Conservation (phyloP, 768 basidiomycete species). For the Vararia minispora region DNA sequence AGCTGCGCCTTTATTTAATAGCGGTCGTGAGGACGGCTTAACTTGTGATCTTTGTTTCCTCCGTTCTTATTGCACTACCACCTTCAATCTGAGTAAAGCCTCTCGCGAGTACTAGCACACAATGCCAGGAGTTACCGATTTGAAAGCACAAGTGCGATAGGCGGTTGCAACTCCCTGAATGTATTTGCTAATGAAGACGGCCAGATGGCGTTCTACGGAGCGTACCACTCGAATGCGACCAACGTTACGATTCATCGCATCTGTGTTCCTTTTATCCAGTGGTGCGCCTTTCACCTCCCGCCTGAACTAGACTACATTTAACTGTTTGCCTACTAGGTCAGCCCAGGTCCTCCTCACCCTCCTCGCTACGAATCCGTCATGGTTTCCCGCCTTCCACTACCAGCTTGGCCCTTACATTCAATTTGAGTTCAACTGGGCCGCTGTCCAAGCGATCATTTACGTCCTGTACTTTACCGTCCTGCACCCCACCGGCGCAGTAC, state of each 20-base stretch:
- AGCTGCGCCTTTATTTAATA: too few species aligned
- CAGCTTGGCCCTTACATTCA: conserved; percentile 48
- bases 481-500: conserved; percentile 78
- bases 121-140: too few species aligned
- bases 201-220: conserved; percentile 86
- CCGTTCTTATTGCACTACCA: too few species aligned
- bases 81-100: too few species aligned
- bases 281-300: conserved; percentile 31
- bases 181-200: background rate
- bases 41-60: too few species aligned
- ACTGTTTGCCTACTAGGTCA: conserved; percentile 35
- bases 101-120: too few species aligned
- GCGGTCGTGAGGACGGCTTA: too few species aligned
- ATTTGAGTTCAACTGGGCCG: conserved; percentile 59
- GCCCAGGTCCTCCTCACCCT: conserved; percentile 39
- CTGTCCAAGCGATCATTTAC: conserved; percentile 48
- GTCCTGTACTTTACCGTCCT: conserved; percentile 69
- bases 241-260: conserved; percentile 82
- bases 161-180: too few species aligned
- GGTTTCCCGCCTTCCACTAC: conserved; percentile 43
- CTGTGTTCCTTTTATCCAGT: conserved; percentile 76
- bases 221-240: conserved; percentile 76
- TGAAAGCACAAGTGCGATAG: too few species aligned
- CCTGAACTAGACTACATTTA: conserved; percentile 1
- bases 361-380: conserved; percentile 14